These are phyloP conservation scores for Tylopilus orsonianus DNA, from an alignment of 1,284 basidiomycete genomes.

Conservation along the genomic window DNA sequence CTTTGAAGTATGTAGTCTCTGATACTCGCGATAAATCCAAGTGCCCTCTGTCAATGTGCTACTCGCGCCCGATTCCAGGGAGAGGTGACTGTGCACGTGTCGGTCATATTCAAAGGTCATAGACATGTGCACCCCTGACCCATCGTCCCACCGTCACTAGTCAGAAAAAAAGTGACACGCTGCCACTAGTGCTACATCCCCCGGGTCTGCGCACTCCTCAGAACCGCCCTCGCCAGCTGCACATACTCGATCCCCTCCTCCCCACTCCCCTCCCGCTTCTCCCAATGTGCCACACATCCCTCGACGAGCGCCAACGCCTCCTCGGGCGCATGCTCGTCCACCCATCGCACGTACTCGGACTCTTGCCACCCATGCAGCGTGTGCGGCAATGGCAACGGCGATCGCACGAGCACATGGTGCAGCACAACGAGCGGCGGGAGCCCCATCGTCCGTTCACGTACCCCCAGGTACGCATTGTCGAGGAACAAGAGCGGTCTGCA, in stretches of 20 bases:
- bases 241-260: constrained; percentile 58
- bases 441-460: constrained; percentile 64
- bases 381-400: constrained; percentile 82
- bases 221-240: constrained; percentile 59
- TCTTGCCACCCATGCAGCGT: constrained; percentile 89
- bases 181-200: too few relatives aligned
- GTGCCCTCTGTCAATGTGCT: too few relatives aligned
- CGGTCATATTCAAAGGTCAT: too few relatives aligned
- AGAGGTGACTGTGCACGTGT: too few relatives aligned
- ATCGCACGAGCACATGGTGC: constrained; percentile 91
- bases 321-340: constrained; percentile 73
- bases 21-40: too few relatives aligned
- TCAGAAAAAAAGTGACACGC: too few relatives aligned
- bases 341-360: constrained; percentile 87
- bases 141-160: too few relatives aligned
- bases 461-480: constrained; percentile 68
- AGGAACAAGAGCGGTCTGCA: constrained; percentile 83
- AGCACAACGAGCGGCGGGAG: constrained; percentile 83
- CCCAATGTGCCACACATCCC: constrained; percentile 69
- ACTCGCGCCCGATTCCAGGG: too few relatives aligned
- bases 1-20: too few relatives aligned
- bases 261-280: constrained; percentile 57
- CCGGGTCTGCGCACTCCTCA: constrained; percentile 43
- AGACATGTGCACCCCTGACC: too few relatives aligned
- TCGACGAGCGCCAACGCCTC: constrained; percentile 75